phyloP scores from a whole-genome alignment of 1,284 basidiomycete genomes.

The Cystobasidiaceae sp. region DNA sequence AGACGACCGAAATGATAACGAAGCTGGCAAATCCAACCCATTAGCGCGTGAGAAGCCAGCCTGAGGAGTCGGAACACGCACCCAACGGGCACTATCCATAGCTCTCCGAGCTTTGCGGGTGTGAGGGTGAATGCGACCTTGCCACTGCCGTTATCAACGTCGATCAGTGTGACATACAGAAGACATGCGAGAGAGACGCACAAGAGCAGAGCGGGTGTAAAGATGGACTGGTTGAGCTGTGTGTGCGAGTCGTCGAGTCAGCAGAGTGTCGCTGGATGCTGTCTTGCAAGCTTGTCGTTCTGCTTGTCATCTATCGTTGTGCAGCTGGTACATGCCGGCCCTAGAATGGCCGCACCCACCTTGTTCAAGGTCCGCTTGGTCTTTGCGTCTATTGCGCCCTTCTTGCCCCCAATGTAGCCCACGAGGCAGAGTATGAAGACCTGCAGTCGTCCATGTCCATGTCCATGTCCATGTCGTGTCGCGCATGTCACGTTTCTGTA shows the following conservation, averaged over 20 bases:
- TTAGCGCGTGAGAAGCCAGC: too few species aligned
- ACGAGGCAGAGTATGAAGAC: conserved; percentile 36
- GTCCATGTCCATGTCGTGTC: neutral
- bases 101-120: conserved; percentile 47
- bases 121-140: conserved; percentile 51
- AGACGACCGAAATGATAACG: conserved; percentile 46
- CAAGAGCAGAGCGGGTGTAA: conserved; percentile 40
- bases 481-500: neutral
- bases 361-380: conserved; percentile 43
- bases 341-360: conserved; percentile 11
- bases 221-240: conserved; percentile 38
- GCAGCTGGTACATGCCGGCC: neutral
- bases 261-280: neutral
- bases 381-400: conserved; percentile 48
- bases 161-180: conserved; percentile 38
- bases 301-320: neutral
- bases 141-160: conserved; percentile 45
- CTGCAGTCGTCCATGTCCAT: neutral
- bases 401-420: conserved; percentile 47
- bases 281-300: too few species aligned
- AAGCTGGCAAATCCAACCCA: conserved; percentile 48
- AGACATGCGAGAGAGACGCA: neutral
- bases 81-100: conserved; percentile 41
- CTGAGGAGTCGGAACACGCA: neutral
- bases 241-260: neutral